Conservation (phyloP, 2,329 filamentous ascomycete species). For the Aspergillus amoenus region DNA sequence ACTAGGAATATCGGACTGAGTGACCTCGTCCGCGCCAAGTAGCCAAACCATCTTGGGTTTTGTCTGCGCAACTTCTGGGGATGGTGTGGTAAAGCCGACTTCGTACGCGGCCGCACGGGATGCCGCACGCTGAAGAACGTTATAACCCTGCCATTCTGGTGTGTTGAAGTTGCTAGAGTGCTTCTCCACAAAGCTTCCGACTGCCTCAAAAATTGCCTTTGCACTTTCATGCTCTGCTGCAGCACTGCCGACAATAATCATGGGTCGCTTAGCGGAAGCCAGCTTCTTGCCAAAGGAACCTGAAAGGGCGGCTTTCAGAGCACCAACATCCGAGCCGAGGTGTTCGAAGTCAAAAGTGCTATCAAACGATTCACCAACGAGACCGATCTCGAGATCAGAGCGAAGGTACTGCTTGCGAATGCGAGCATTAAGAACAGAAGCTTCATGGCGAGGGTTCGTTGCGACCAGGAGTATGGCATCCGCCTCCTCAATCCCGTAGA, state of each 20-base stretch:
- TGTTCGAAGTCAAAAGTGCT: slow-evolving; percentile 96
- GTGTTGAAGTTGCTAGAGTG: slow-evolving; percentile 85
- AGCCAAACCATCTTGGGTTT: slow-evolving; percentile 96
- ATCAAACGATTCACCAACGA: slow-evolving; percentile 86
- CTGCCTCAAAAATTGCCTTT: slow-evolving; percentile 87
- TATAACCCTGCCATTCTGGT: slow-evolving; percentile 94
- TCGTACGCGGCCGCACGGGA: slow-evolving; percentile 93
- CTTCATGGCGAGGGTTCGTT: slow-evolving; percentile 93
- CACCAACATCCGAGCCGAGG: slow-evolving; percentile 73
- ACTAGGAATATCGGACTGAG: slow-evolving; percentile 83
- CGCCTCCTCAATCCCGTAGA: slow-evolving; percentile 89
- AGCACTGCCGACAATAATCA: slow-evolving; percentile 94
- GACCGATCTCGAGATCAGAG: slow-evolving; percentile 87
- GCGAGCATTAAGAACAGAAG: slow-evolving; percentile 89
- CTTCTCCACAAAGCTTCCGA: slow-evolving; percentile 91
- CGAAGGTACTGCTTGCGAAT: slow-evolving; percentile 98
- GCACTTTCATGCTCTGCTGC: slow-evolving; percentile 88
- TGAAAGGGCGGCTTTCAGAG: slow-evolving; percentile 80
- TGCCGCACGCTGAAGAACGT: slow-evolving; percentile 89
- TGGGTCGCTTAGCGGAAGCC: slow-evolving; percentile 79
- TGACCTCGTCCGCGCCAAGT: slow-evolving; percentile 89
- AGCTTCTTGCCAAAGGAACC: slow-evolving; percentile 94
- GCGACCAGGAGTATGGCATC: slow-evolving; percentile 90
- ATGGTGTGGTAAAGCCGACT: slow-evolving; percentile 89
- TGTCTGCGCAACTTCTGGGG: slow-evolving; percentile 74